Evolutionary conservation across 2,329 filamentous ascomycete genomes (phyloP).

Genomic region (Pseudogymnoascus destructans): DNA sequence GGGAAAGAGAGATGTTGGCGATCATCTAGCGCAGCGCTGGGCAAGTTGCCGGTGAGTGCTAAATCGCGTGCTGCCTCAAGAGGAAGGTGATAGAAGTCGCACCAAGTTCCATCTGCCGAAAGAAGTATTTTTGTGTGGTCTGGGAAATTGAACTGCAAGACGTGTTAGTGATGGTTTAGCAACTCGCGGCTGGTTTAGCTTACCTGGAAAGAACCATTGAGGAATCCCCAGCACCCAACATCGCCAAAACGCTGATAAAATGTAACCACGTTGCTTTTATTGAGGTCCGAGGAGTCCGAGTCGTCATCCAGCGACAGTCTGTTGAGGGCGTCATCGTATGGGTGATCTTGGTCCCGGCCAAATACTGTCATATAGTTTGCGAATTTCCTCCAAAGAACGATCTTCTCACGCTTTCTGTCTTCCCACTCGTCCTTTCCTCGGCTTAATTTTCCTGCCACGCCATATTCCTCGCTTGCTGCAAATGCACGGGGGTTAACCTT

Average conservation of each 20-base stretch:
- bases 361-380: conserved; percentile 64
- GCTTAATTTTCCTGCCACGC: conserved; percentile 46
- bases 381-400: conserved; percentile 60
- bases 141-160: conserved; percentile 63
- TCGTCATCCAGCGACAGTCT: conserved; percentile 10
- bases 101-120: conserved; percentile 59
- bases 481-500: conserved; percentile 52
- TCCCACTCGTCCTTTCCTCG: conserved; percentile 52
- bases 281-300: conserved; percentile 28
- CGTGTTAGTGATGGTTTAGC: conserved; percentile 14
- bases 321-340: conserved; percentile 34
- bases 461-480: conserved; percentile 40
- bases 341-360: conserved; percentile 52
- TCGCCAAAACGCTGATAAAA: conserved; percentile 75
- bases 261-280: conserved; percentile 49
- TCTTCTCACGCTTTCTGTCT: conserved; percentile 51
- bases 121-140: conserved; percentile 79
- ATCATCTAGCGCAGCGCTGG: conserved; percentile 55
- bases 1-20: conserved; percentile 60
- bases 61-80: conserved; percentile 57
- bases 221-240: conserved; percentile 71
- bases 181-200: conserved; percentile 14
- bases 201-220: conserved; percentile 66
- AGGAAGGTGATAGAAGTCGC: conserved; percentile 65
- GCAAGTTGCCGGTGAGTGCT: conserved; percentile 50